Conservation (phyloP, 768 basidiomycete species). For the Calocybe indica region DNA sequence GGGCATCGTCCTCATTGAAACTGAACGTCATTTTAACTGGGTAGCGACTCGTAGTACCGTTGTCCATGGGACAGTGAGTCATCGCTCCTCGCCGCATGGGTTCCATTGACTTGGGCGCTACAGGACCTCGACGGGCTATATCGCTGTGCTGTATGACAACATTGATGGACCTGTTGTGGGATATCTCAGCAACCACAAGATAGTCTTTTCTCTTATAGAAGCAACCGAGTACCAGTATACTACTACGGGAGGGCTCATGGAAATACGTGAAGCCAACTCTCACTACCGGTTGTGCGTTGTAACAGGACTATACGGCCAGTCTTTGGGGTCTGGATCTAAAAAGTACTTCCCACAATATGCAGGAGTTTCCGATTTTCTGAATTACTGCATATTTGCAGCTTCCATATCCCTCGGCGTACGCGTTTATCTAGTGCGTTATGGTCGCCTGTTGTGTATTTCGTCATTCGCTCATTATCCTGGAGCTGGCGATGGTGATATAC, state of each 20-base stretch:
- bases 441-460: background rate
- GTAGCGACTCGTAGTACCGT: background rate
- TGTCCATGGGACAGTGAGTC: background rate
- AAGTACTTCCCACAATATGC: background rate
- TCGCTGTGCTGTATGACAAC: conserved; percentile 7
- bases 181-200: conserved; percentile 8
- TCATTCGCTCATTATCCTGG: background rate
- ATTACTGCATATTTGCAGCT: conserved; percentile 4
- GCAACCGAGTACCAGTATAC: conserved; percentile 9
- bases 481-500: conserved; percentile 9
- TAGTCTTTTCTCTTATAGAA: conserved; percentile 2
- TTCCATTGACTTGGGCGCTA: background rate
- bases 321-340: conserved; percentile 4
- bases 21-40: background rate
- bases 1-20: background rate
- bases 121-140: conserved; percentile 8
- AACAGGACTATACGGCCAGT: conserved; percentile 6
- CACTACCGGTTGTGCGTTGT: conserved; percentile 3
- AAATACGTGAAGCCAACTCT: conserved; percentile 10
- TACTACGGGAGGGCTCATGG: conserved; percentile 3
- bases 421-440: conserved; percentile 5
- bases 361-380: background rate
- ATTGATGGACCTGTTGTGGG: conserved; percentile 9
- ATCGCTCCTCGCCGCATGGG: background rate
- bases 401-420: conserved; percentile 14